phyloP scores from a whole-genome alignment of 2,329 filamentous ascomycete genomes.

The Cladosporium sp. region DNA sequence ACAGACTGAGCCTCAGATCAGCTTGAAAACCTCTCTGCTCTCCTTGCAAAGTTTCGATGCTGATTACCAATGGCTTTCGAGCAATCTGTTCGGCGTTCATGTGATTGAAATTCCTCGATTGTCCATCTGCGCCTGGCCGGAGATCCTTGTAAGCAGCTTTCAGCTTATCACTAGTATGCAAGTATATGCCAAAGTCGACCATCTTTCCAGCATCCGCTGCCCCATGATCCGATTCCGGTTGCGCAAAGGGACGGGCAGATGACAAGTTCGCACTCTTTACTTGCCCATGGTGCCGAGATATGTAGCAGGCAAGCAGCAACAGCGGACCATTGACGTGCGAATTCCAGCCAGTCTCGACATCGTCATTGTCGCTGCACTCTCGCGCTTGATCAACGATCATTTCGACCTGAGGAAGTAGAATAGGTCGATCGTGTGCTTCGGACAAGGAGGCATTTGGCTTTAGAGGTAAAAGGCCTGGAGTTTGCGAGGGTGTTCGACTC shows the following conservation, averaged over 20 bases:
- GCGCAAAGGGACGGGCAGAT: neutral
- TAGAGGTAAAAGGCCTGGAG: neutral
- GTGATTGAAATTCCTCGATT: constrained; percentile 1
- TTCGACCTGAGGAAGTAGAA: neutral
- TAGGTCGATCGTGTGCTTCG: neutral
- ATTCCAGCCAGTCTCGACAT: neutral
- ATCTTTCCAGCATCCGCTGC: neutral
- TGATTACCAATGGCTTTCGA: neutral
- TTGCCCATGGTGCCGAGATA: neutral
- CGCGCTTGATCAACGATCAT: neutral
- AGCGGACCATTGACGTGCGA: neutral
- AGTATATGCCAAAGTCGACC: neutral
- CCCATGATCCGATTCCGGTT: neutral
- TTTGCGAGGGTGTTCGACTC: neutral
- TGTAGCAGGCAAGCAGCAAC: neutral
- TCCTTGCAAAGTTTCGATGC: neutral
- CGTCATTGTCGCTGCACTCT: neutral
- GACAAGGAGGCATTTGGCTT: neutral
- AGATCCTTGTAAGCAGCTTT: neutral
- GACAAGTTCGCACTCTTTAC: neutral
- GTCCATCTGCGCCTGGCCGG: neutral
- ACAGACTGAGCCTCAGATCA: neutral
- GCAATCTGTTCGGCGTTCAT: neutral
- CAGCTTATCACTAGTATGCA: neutral
- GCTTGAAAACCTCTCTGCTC: neutral